Evolutionary conservation across 352 stramenopile species (phyloP).

Genomic region (Globisporangium camurandrum): DNA sequence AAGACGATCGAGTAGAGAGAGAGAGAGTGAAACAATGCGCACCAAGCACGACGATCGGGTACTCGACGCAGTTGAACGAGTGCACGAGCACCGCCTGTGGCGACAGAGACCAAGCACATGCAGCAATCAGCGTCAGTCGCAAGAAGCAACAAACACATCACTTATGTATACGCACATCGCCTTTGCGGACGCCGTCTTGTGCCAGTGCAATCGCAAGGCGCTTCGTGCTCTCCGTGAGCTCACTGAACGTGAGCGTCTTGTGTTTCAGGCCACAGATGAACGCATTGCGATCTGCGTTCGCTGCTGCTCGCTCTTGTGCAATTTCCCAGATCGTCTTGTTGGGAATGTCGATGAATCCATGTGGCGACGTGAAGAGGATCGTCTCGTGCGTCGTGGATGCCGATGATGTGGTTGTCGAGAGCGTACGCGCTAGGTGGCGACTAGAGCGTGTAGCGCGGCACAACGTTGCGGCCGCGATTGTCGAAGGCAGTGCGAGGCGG

Average conservation of each 20-base stretch:
- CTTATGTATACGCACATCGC: slow-evolving; percentile 40
- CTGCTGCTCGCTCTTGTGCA: slow-evolving; percentile 20
- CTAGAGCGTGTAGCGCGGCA: background rate
- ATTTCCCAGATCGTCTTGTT: slow-evolving; percentile 34
- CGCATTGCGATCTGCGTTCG: slow-evolving; percentile 16
- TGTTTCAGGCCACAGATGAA: slow-evolving; percentile 41
- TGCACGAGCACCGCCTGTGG: slow-evolving; percentile 43
- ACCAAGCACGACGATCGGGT: slow-evolving; percentile 45
- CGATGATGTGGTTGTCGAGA: background rate
- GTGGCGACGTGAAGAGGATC: slow-evolving; percentile 53
- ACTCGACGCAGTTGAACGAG: slow-evolving; percentile 69
- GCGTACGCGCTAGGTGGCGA: too few species aligned
- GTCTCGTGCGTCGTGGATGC: too few species aligned
- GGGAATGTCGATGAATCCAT: slow-evolving; percentile 39
- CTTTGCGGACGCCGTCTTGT: slow-evolving; percentile 27
- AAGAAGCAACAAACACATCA: too few species aligned
- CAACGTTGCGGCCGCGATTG: background rate
- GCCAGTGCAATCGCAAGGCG: slow-evolving; percentile 24
- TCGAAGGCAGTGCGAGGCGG: too few species aligned
- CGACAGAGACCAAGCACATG: slow-evolving; percentile 5
- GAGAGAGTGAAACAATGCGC: too few species aligned
- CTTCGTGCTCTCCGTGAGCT: slow-evolving; percentile 18
- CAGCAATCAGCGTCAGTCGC: too few species aligned
- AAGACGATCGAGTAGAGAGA: too few species aligned
- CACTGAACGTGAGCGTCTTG: slow-evolving; percentile 23